Evolutionary conservation across 106 monocot genomes (phyloP).

Genomic region (Acanthochlamys bracteata): DNA sequence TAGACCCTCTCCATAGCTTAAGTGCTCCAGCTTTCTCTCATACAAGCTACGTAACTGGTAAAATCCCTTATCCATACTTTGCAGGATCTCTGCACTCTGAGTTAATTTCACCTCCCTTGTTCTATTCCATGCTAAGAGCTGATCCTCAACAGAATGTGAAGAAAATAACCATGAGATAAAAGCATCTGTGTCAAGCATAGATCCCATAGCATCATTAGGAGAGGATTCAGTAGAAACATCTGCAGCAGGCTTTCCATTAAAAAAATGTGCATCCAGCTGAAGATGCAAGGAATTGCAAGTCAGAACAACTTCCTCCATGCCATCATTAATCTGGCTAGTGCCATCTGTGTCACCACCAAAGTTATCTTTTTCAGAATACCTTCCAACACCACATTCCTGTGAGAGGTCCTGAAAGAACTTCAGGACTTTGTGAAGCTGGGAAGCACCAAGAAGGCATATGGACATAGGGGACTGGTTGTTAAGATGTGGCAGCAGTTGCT

Average conservation of each 20-base stretch:
- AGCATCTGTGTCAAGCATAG: conserved; percentile 31
- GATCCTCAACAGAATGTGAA: conserved; percentile 46
- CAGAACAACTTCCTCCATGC: conserved; percentile 31
- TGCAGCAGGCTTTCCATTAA: conserved; percentile 16
- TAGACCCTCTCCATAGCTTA: conserved; percentile 59
- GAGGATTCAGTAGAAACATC: conserved; percentile 12
- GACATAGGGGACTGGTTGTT: conserved; percentile 54
- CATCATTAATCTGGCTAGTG: conserved; percentile 14
- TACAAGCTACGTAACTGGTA: conserved; percentile 50
- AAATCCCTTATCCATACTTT: conserved; percentile 70
- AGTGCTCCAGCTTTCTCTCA: conserved; percentile 68
- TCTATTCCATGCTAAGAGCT: conserved; percentile 41
- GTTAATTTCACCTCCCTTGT: conserved; percentile 52
- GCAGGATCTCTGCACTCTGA: conserved; percentile 45
- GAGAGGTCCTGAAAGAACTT: conserved; percentile 84
- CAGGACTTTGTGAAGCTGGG: conserved; percentile 55
- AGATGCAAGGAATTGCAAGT: conserved; percentile 34
- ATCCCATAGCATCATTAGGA: conserved; percentile 10
- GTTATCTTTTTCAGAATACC: conserved; percentile 41
- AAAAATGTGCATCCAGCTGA: conserved; percentile 26
- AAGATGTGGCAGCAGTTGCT: conserved; percentile 32
- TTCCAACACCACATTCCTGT: conserved; percentile 60
- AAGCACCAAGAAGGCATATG: conserved; percentile 61
- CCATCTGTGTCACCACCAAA: conserved; percentile 24
- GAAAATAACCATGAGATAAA: conserved; percentile 70